Base-by-base conservation (phyloP, 345 rosid species). In the Syzygium aqueum region DNA sequence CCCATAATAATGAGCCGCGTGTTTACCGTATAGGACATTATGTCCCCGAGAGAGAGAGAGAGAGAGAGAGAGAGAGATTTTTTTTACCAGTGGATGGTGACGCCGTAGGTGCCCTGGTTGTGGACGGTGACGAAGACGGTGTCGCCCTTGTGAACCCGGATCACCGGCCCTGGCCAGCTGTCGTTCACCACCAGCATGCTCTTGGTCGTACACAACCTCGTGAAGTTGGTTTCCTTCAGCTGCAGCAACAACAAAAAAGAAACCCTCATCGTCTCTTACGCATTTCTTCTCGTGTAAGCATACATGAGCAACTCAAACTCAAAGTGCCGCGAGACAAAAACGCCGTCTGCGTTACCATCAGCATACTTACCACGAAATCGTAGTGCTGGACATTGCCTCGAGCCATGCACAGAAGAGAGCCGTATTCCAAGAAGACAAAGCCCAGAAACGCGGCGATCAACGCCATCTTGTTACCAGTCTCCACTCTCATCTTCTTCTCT, bases 151-250 rank as follows among this genome's bases (percentile, higher is more conserved):
- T 77, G 86, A 51, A 84, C 91, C 33, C 22, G 88, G 15, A 89
- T 63, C 43, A 25, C 61, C 8, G 91, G 91, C 17, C 93, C 93
- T 2, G 93, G 93, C 28, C 88, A 90, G 21, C 85, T 77, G 12
- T 87, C 93, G 84, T 91, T 91, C 2, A 90, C 90, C 13, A 91
- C 90, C 19, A 90, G 77, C 87, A 90, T 91, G 49, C 85, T 89
- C 89, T 90, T 91, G 33, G 86, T 89, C 33, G 80, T 82, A 21
- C 93, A 91, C 46, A 91, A 10, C 78, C 87, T 89, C 30, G 92
- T 89, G 63, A 89, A 90, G 14, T 88, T 84, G n/a, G 88, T 52
- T 28, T 91, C 88, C 57, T 88, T 37, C 56, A 90, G n/a, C 92
- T 91, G 86, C 90, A 89, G 40, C 33, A 15, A 49, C 23, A 25